These are phyloP conservation scores for Diplocarpon rosae DNA, from an alignment of 2,329 filamentous ascomycete genomes.

Conservation along the genomic window DNA sequence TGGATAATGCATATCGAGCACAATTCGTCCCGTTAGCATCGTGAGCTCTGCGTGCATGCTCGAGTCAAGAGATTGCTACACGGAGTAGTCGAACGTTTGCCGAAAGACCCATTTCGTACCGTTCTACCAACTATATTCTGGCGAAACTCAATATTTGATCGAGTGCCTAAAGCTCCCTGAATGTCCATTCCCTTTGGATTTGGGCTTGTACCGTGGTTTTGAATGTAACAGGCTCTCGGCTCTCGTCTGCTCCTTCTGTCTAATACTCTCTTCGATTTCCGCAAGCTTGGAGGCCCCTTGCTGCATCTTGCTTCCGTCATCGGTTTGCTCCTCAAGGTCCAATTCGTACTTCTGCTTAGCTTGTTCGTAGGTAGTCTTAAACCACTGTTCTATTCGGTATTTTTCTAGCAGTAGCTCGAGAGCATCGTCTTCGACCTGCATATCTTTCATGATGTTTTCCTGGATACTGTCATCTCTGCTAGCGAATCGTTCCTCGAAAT, in stretches of 20 bases:
- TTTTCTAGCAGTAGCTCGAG: slow-evolving; percentile 56
- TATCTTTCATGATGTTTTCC: slow-evolving; percentile 57
- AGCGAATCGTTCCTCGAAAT: slow-evolving; percentile 49
- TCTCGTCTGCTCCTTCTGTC: slow-evolving; percentile 21
- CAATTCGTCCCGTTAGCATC: slow-evolving; percentile 1
- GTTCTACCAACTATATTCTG: no score
- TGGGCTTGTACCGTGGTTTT: slow-evolving; percentile 16
- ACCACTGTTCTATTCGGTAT: slow-evolving; percentile 61
- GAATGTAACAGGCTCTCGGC: slow-evolving; percentile 18
- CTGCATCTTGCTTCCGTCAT: slow-evolving; percentile 17
- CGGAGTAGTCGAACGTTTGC: not conserved
- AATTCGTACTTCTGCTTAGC: slow-evolving; percentile 30
- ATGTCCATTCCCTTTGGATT: slow-evolving; percentile 12
- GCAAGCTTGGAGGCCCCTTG: slow-evolving; percentile 16
- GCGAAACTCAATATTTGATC: slow-evolving; percentile 2
- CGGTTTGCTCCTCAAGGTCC: slow-evolving; percentile 24
- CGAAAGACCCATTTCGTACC: no score
- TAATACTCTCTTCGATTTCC: slow-evolving; percentile 21
- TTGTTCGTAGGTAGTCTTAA: slow-evolving; percentile 30
- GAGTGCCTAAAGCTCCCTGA: slow-evolving; percentile 5
- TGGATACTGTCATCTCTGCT: slow-evolving; percentile 52
- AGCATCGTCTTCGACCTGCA: slow-evolving; percentile 59
- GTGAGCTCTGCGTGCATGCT: not conserved
- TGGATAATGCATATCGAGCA: slow-evolving; percentile 2
- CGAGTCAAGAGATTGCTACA: slow-evolving; percentile 1